A percentile compares a stretch with the other conserved stretches of the same genome.
Conservation (phyloP, 2,329 filamentous ascomycete genomes). For the Zymoseptoria passerinii region DNA sequence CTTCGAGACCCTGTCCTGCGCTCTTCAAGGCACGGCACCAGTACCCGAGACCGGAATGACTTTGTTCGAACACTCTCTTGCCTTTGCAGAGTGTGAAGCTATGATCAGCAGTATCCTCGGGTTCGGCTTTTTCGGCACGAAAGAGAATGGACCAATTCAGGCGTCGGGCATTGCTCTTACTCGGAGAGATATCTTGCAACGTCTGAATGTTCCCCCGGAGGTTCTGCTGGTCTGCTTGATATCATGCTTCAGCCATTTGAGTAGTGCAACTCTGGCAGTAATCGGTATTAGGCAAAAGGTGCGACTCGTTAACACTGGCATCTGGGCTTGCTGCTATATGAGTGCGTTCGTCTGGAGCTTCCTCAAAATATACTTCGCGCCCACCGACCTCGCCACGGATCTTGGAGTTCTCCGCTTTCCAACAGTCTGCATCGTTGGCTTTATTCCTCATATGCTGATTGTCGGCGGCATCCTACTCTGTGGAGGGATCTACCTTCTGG, state of each 20-base stretch:
- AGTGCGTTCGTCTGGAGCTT: slow-evolving; percentile 71
- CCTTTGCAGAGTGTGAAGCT: slow-evolving; percentile 90
- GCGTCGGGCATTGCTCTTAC: slow-evolving; percentile 21
- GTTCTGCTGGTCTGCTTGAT: slow-evolving; percentile 78
- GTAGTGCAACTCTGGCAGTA: slow-evolving; percentile 73
- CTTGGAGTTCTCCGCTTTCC: slow-evolving; percentile 74
- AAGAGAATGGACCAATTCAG: slow-evolving; percentile 26
- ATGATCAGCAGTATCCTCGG: slow-evolving; percentile 74
- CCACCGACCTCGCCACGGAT: slow-evolving; percentile 52
- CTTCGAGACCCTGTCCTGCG: slow-evolving; percentile 78
- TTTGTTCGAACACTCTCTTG: slow-evolving; percentile 88
- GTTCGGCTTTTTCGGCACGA: slow-evolving; percentile 58
- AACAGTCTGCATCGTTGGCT: slow-evolving; percentile 89
- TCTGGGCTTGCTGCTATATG: slow-evolving; percentile 92
- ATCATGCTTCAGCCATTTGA: slow-evolving; percentile 82
- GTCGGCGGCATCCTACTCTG: slow-evolving; percentile 70
- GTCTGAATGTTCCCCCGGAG: slow-evolving; percentile 83
- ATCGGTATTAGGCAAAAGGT: slow-evolving; percentile 70
- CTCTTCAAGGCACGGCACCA: slow-evolving; percentile 71
- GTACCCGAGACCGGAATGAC: slow-evolving; percentile 91
- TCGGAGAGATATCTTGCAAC: slow-evolving; percentile 52
- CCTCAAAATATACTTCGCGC: slow-evolving; percentile 33
- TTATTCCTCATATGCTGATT: slow-evolving; percentile 88
- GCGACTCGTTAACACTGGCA: slow-evolving; percentile 75
- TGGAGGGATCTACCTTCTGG: slow-evolving; percentile 65